Base-by-base conservation (phyloP, 441 rosid genomes). In the Viola pubescens region DNA sequence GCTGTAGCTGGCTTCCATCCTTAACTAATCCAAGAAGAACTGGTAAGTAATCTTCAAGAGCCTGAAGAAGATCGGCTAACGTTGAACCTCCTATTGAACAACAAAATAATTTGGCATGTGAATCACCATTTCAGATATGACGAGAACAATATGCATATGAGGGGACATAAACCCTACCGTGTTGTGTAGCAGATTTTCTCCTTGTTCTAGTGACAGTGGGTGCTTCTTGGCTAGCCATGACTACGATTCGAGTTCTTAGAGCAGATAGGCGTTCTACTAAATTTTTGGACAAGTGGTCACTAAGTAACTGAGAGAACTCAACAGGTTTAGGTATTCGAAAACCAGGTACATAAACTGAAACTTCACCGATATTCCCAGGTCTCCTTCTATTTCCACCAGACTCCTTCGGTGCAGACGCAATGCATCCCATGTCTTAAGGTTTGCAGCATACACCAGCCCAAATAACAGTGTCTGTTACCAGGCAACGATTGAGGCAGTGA, bases 191-290 rank as follows among this genome's bases (percentile, higher is more conserved):
- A 72, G 74, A 82, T 79, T 82, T 91, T 68, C 94, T 88, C 76
- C 88, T 80, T 26, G 97, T 82, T 75, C 95, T 84, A 51, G 97
- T 80, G 56, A 85, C 78, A n/a, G 95, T 85, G 40, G 99, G 97
- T 61, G 83, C 95, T 85, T 94, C 98, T 78, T 94, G 99, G 52
- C 82, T 82, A 9, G 96, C 98, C 97, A 91, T 88, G 63, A 94
- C 96, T 43, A 88, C 97, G 60, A 94, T 80, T 39, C 97, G 87
- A 4, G 91, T 87, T 78, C 97, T 82, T 65, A 90, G 75, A 64
- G 91, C 97, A 47, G 95, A 74, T 38, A 90, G 62, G 37, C 88
- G 91, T 64, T 90, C 97, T 6, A 85, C 85, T 53, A 85, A 75
- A 72, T 73, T 82, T 81, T 77, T 86, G 0, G 99, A 83, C 81